Percentiles rank a stretch among this genome's conserved stretches.
Conservation (phyloP, 2,329 filamentous ascomycete genomes). For the Celoporthe dispersa region DNA sequence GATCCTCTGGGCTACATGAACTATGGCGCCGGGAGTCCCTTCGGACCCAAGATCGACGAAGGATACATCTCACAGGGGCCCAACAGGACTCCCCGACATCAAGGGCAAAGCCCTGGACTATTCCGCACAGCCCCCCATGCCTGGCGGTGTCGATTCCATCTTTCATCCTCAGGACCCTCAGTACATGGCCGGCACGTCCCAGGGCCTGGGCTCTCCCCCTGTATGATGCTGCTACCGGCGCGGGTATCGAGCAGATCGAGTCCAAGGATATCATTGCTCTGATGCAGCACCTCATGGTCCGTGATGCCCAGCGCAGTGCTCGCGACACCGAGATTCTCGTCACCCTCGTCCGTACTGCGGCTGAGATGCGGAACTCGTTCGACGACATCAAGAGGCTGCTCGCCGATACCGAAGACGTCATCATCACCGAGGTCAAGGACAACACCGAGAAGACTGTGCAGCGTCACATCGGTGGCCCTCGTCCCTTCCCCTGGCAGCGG, state of each 20-base stretch:
- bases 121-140: conserved; percentile 55
- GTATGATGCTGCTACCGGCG: conserved; percentile 87
- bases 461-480: conserved; percentile 81
- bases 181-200: conserved; percentile 85
- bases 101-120: conserved; percentile 59
- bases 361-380: conserved; percentile 96
- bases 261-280: conserved; percentile 95
- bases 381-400: conserved; percentile 94
- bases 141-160: conserved; percentile 67
- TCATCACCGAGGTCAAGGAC: conserved; percentile 85
- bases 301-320: conserved; percentile 94
- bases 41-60: conserved; percentile 73
- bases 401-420: conserved; percentile 84
- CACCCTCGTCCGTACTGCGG: conserved; percentile 87
- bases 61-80: conserved; percentile 84
- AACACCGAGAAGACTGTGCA: conserved; percentile 86
- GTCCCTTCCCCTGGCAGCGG: conserved; percentile 75
- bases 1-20: conserved; percentile 45
- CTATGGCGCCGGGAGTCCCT: conserved; percentile 60
- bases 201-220: conserved; percentile 88
- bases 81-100: conserved; percentile 57
- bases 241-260: conserved; percentile 87
- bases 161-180: conserved; percentile 63
- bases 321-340: conserved; percentile 96
- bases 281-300: conserved; percentile 98